phyloP scores from a whole-genome alignment of 2,329 filamentous ascomycete genomes.

The Cladosporium phlei region DNA sequence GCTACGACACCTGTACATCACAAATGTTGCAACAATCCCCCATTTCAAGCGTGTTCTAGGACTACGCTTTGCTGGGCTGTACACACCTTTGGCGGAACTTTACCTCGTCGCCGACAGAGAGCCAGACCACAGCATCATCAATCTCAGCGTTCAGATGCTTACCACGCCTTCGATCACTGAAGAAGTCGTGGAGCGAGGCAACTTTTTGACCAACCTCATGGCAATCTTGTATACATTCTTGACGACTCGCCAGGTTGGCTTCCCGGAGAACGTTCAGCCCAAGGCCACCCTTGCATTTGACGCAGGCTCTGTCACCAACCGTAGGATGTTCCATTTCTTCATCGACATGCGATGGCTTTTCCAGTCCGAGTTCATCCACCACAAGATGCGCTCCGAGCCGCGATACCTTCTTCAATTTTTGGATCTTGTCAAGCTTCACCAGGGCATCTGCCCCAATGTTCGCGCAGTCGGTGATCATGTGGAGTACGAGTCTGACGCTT shows the following conservation, averaged over 20 bases:
- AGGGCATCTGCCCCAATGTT: constrained; percentile 93
- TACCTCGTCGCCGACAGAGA: constrained; percentile 95
- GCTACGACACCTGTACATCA: constrained; percentile 88
- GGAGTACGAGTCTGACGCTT: constrained; percentile 95
- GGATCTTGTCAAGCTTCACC: constrained; percentile 90
- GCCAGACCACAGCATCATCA: constrained; percentile 97
- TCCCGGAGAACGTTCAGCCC: constrained; percentile 82
- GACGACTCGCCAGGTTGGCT: constrained; percentile 90
- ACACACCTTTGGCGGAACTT: constrained; percentile 86
- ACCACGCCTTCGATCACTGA: constrained; percentile 95
- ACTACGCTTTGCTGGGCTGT: constrained; percentile 87
- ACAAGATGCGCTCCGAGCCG: constrained; percentile 73
- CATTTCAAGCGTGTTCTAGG: constrained; percentile 94
- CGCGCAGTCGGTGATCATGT: constrained; percentile 92
- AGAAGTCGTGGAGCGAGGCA: constrained; percentile 89
- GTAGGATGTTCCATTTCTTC: constrained; percentile 97
- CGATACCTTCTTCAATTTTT: constrained; percentile 91
- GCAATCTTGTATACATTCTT: constrained; percentile 97
- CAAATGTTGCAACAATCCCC: constrained; percentile 89
- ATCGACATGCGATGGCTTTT: constrained; percentile 89
- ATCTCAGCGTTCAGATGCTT: constrained; percentile 91
- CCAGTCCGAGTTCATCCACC: constrained; percentile 80
- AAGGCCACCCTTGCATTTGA: constrained; percentile 88
- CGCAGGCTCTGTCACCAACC: constrained; percentile 87
- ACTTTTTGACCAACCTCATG: constrained; percentile 92